Evolutionary conservation across 2,329 filamentous ascomycete genomes (phyloP).

Genomic region (Verticillium isaacii): DNA sequence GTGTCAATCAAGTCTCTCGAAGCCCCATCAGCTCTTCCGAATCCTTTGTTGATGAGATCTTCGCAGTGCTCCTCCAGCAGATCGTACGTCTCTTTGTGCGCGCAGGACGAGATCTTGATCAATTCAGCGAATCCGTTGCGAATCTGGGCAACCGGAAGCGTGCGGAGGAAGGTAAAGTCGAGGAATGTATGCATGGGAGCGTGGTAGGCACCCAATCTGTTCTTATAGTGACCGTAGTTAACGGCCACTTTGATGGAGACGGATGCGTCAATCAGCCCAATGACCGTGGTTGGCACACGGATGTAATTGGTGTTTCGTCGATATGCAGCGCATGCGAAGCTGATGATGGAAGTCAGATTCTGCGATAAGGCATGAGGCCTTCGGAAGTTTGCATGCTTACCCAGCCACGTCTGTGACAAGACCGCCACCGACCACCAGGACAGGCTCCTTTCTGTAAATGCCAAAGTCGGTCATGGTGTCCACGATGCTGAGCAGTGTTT

Average conservation of each 20-base stretch:
- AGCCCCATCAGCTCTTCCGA: slow-evolving; percentile 56
- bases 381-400: slow-evolving; percentile 24
- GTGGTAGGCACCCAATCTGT: slow-evolving; percentile 68
- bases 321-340: slow-evolving; percentile 68
- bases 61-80: slow-evolving; percentile 66
- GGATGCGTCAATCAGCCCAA: slow-evolving; percentile 70
- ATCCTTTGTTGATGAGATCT: slow-evolving; percentile 59
- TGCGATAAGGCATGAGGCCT: slow-evolving; percentile 15
- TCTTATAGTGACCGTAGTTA: slow-evolving; percentile 74
- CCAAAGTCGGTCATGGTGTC: slow-evolving; percentile 73
- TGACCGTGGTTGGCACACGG: slow-evolving; percentile 68
- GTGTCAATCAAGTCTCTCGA: slow-evolving; percentile 51
- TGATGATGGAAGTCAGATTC: slow-evolving; percentile 18
- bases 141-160: slow-evolving; percentile 62
- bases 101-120: slow-evolving; percentile 72
- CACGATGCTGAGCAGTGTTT: slow-evolving; percentile 63
- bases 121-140: slow-evolving; percentile 70
- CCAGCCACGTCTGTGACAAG: slow-evolving; percentile 68
- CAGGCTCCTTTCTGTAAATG: slow-evolving; percentile 63
- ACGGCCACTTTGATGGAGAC: slow-evolving; percentile 76
- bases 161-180: slow-evolving; percentile 68
- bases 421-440: slow-evolving; percentile 62
- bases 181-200: slow-evolving; percentile 69
- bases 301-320: slow-evolving; percentile 70
- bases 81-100: slow-evolving; percentile 61